A percentile compares a stretch with the other conserved stretches of the same genome.
phyloP scores from a whole-genome alignment of 2,329 filamentous ascomycete species.

The Diaporthe vexans region DNA sequence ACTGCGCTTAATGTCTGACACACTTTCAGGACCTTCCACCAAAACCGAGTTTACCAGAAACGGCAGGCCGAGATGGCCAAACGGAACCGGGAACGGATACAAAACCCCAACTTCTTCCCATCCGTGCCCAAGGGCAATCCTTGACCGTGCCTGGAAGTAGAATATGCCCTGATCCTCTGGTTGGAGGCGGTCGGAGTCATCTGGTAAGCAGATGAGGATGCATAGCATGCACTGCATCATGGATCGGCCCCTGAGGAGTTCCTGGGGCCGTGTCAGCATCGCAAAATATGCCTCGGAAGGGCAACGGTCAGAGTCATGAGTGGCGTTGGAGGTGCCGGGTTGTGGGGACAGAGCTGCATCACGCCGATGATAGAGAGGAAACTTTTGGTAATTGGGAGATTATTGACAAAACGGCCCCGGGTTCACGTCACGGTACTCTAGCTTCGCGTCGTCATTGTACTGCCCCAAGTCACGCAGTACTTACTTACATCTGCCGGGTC shows the following conservation, averaged over 20 bases:
- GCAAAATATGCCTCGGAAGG: slow-evolving; percentile 10
- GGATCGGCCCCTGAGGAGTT: background rate
- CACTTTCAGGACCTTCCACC: slow-evolving; percentile 81
- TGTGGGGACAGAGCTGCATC: background rate
- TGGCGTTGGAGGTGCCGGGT: background rate
- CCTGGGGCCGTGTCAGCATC: slow-evolving; percentile 15
- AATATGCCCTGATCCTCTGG: background rate
- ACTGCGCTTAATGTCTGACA: slow-evolving; percentile 2
- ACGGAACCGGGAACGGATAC: slow-evolving; percentile 83
- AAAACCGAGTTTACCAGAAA: slow-evolving; percentile 85
- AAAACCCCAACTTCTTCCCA: slow-evolving; percentile 85
- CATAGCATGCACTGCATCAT: background rate
- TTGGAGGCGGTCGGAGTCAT: background rate
- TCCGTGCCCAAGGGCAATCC: slow-evolving; percentile 79
- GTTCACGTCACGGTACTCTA: background rate
- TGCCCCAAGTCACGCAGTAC: background rate
- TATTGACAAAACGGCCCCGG: background rate
- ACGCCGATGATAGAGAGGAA: background rate
- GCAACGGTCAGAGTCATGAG: slow-evolving; percentile 6
- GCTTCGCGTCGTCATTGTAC: background rate
- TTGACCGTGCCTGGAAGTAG: slow-evolving; percentile 40
- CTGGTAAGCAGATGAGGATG: slow-evolving; percentile 43
- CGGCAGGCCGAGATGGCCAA: slow-evolving; percentile 84
- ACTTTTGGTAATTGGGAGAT: background rate
- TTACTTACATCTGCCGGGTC: slow-evolving; percentile 1